Evolutionary conservation across 2,329 filamentous ascomycete species (phyloP).

Genomic region (Gnomoniopsis smithogilvyi): DNA sequence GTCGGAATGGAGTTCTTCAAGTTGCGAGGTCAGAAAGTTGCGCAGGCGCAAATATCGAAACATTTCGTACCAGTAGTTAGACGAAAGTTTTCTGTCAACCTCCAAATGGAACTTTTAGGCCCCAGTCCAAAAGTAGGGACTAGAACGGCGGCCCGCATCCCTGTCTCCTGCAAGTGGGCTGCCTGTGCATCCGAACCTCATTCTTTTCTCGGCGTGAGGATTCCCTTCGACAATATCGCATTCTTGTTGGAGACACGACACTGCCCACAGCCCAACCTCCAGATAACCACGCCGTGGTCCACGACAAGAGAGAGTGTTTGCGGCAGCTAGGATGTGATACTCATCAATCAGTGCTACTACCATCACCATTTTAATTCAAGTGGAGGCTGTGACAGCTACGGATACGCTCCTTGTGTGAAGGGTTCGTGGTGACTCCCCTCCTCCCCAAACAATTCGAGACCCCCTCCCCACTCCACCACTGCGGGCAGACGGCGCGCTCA

Average conservation of each 20-base stretch:
- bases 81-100: not conserved
- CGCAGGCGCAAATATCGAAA: too few relatives aligned
- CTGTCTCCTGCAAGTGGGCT: not conserved
- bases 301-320: not conserved
- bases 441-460: not conserved
- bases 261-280: not conserved
- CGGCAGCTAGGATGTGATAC: conserved; percentile 17
- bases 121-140: not conserved
- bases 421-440: conserved; percentile 2
- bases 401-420: not conserved
- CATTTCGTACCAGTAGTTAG: too few relatives aligned
- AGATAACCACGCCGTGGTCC: not conserved
- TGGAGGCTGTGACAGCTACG: conserved; percentile 6
- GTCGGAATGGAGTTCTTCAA: too few relatives aligned
- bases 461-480: not conserved
- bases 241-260: not conserved
- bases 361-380: conserved; percentile 7
- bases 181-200: conserved; percentile 4
- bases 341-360: conserved; percentile 4
- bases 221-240: not conserved
- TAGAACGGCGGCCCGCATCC: not conserved
- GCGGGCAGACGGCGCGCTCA: conserved; percentile 13
- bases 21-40: too few relatives aligned
- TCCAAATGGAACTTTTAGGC: not conserved
- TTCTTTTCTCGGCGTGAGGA: conserved; percentile 1